Evolutionary conservation across 1,284 basidiomycete species (phyloP), one percentile per base, ranked within the genome.

Genomic region (Marasmius sp.): DNA sequence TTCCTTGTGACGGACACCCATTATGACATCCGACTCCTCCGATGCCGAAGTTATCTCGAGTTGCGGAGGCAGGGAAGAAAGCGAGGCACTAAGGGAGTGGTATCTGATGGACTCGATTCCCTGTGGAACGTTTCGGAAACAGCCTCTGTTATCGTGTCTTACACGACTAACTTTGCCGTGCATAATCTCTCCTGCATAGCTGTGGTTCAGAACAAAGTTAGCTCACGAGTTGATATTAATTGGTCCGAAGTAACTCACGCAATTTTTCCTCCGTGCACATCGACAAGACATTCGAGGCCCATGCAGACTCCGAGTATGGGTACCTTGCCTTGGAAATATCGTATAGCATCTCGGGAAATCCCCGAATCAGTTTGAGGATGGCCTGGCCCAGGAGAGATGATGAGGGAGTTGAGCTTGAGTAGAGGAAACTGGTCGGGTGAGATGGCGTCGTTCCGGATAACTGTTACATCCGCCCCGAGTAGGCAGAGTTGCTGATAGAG

Each of bases 231-330:
- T 16, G 38, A 14, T 38, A 7, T 50, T 18, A 59, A 41, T 43
- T 22, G 20, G 47, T 9, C 18, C n/a, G 37, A 11, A n/a, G 16
- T 37, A 11, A 80, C 87, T 81, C 72, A 95, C 92, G 77, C 81
- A 67, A 93, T 92, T 48, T 89, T 84, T 22, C 95, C 95, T 2
- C 95, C 95, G 67, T 93, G 89, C 3, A 89, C 81, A 72, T 97
- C 94, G 16, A 97, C 94, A 34, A 97, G 77, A 73, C 95, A 97
- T 78, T 99, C 94, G 59, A 99, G 80, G 16, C 97, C 97, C 97
- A 99, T 99, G 77, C 97, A 99, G 34, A 99, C 95, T 27, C 97
- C 97, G 9, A 99, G 80, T n/a, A 99, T 82, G 41, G 97, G 97
- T 18, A 99, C 85, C 75, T 94, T 97, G 45, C 97, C 97, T 14